Percentiles rank a stretch among this genome's conserved stretches.
phyloP scores from a whole-genome alignment of 768 basidiomycete genomes.

The Stropharia rugosoannulata region DNA sequence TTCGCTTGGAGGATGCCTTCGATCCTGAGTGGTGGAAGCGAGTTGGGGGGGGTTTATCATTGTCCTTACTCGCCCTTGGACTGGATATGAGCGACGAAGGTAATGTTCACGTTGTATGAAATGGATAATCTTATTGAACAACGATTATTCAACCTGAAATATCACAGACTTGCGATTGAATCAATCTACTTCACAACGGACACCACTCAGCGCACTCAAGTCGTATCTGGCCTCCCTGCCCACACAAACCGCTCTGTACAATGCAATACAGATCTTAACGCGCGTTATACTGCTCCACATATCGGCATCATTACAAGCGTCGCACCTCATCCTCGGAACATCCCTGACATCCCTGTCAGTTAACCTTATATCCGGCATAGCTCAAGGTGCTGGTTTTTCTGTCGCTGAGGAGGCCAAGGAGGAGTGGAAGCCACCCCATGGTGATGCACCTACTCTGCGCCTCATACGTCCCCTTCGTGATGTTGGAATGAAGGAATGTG shows the following conservation, averaged over 20 bases:
- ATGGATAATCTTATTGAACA: neutral
- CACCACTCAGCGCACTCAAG: conserved; percentile 32
- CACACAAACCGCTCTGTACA: conserved; percentile 68
- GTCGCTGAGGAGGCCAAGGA: conserved; percentile 71
- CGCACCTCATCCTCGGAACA: conserved; percentile 78
- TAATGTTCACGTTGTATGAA: conserved; percentile 11
- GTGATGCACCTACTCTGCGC: conserved; percentile 32
- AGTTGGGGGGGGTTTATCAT: conserved; percentile 29
- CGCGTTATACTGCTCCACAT: conserved; percentile 73
- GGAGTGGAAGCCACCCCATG: conserved; percentile 50
- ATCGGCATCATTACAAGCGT: conserved; percentile 55
- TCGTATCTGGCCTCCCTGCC: conserved; percentile 66
- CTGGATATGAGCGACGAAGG: conserved; percentile 59
- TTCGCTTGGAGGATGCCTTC: conserved; percentile 77
- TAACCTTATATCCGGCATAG: conserved; percentile 68
- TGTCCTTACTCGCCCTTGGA: conserved; percentile 24
- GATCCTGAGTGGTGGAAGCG: conserved; percentile 64
- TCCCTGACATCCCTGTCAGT: conserved; percentile 79
- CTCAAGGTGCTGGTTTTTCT: conserved; percentile 75
- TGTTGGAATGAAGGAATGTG: conserved; percentile 76
- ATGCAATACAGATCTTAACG: conserved; percentile 55
- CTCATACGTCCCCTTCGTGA: conserved; percentile 72
- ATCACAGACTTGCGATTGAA: conserved; percentile 30
- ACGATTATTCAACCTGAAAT: neutral
- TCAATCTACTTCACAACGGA: conserved; percentile 21